phyloP scores from a whole-genome alignment of 2,329 filamentous ascomycete genomes.

The Alternaria postmessia region DNA sequence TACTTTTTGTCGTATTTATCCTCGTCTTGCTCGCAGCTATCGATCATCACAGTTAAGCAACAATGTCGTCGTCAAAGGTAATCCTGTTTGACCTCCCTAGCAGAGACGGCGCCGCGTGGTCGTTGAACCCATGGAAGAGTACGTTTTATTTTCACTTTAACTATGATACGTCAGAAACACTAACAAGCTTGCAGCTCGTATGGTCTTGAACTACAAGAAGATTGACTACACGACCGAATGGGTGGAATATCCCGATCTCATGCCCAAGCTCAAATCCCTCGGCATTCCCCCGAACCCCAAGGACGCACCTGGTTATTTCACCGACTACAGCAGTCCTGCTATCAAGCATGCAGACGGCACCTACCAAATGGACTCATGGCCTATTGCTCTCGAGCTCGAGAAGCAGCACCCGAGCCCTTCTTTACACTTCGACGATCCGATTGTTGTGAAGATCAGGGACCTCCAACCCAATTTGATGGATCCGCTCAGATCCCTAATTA shows the following conservation, averaged over 20 bases:
- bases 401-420: constrained; percentile 65
- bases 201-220: constrained; percentile 72
- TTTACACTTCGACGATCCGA: constrained; percentile 64
- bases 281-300: constrained; percentile 58
- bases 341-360: constrained; percentile 64
- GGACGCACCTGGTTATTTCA: constrained; percentile 40
- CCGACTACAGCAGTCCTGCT: constrained; percentile 64
- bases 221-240: constrained; percentile 74
- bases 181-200: constrained; percentile 59
- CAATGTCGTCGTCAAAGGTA: constrained; percentile 51
- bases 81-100: constrained; percentile 71
- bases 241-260: constrained; percentile 73
- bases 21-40: background rate
- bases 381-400: constrained; percentile 68
- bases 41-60: background rate
- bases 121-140: constrained; percentile 77
- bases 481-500: constrained; percentile 26
- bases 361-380: constrained; percentile 70
- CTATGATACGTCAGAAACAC: background rate
- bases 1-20: background rate
- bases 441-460: constrained; percentile 56
- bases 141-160: constrained; percentile 22
- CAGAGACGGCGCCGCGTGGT: constrained; percentile 64
- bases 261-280: constrained; percentile 57
- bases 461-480: constrained; percentile 43